phyloP scores from a whole-genome alignment of 2,329 filamentous ascomycete genomes.

The Tympanopsis confertula region DNA sequence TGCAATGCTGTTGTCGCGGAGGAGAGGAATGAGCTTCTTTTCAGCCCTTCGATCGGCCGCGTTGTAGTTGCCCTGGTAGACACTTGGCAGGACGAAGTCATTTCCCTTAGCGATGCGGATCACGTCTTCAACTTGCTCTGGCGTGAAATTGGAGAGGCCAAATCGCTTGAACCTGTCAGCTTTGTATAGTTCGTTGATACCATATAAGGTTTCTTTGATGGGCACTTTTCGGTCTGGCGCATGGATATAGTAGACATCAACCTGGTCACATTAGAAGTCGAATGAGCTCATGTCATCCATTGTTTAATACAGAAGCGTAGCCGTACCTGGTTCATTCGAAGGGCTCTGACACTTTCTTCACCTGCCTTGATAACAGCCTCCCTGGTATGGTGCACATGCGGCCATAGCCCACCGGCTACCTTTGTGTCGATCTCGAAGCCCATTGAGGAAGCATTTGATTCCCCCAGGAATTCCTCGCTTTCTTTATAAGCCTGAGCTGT shows the following conservation, averaged over 20 bases:
- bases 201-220: background rate
- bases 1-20: background rate
- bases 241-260: background rate
- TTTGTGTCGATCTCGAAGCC: background rate
- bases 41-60: background rate
- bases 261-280: background rate
- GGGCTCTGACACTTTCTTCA: background rate
- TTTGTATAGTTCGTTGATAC: background rate
- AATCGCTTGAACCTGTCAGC: background rate
- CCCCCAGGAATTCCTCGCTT: background rate
- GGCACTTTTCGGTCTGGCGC: background rate
- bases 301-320: background rate
- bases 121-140: background rate
- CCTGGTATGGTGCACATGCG: no score
- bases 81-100: background rate
- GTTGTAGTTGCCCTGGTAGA: background rate
- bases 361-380: background rate
- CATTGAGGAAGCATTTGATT: background rate
- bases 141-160: background rate
- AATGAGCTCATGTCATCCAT: no score
- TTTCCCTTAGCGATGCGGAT: background rate
- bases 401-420: background rate
- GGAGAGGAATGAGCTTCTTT: background rate
- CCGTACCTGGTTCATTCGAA: background rate
- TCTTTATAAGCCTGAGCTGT: background rate